phyloP scores from a whole-genome alignment of 139 green algal genomes.

The Chlamydomonas schloesseri region DNA sequence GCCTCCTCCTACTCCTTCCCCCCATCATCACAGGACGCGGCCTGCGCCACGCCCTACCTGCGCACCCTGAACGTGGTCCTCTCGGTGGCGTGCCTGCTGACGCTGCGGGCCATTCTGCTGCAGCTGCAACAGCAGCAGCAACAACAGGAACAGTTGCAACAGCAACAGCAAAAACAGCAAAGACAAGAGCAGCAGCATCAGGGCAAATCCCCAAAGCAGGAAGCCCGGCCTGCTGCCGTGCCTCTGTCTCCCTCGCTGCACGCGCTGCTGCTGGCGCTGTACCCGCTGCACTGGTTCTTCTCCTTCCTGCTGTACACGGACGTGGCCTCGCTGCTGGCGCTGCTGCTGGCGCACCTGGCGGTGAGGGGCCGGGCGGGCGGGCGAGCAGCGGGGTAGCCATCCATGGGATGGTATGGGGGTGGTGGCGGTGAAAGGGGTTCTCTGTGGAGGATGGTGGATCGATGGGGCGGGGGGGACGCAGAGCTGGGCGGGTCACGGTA shows the following conservation, averaged over 20 bases:
- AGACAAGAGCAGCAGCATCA: too few species aligned
- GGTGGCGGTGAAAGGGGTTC: too few species aligned
- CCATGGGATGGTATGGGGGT: too few species aligned
- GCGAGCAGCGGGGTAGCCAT: too few species aligned
- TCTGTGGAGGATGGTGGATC: too few species aligned
- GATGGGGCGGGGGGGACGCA: too few species aligned
- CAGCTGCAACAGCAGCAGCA: background rate
- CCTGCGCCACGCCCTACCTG: constrained; percentile 71
- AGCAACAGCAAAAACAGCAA: constrained; percentile 23
- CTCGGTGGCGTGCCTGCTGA: constrained; percentile 57
- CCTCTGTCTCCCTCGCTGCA: background rate
- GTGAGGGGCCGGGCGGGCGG: background rate
- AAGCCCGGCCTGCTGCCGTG: too few species aligned
- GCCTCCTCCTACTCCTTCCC: background rate
- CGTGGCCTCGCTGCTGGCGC: constrained; percentile 75
- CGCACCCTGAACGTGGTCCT: constrained; percentile 75
- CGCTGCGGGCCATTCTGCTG: constrained; percentile 44
- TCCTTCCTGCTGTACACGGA: constrained; percentile 95
- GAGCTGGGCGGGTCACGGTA: too few species aligned
- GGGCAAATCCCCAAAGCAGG: too few species aligned
- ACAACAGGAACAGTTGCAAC: background rate
- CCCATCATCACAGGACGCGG: constrained; percentile 28
- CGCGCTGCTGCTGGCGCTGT: constrained; percentile 51
- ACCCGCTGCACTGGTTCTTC: constrained; percentile 93
- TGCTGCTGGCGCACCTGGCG: constrained; percentile 66